Evolutionary conservation across 2,329 filamentous ascomycete genomes (phyloP).

Genomic region (Pseudocercospora macadamiae): DNA sequence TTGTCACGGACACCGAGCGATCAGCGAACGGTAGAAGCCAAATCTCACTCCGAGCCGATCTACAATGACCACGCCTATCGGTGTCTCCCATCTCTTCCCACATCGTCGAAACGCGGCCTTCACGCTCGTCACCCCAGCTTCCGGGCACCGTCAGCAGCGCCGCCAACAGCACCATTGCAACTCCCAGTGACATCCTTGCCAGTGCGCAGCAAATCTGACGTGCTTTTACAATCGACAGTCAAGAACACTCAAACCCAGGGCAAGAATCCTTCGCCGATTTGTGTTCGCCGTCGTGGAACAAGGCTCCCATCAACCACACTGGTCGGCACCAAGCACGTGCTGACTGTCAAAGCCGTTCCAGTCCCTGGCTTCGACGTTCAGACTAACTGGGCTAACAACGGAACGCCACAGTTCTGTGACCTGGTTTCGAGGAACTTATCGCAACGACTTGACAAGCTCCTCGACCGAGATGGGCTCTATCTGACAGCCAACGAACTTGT

Average conservation of each 20-base stretch:
- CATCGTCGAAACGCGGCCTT: not conserved
- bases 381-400: conserved; percentile 20
- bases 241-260: no score
- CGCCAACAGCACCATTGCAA: not conserved
- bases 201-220: not conserved
- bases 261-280: not conserved
- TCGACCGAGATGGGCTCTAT: not conserved
- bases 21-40: not conserved
- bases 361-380: not conserved
- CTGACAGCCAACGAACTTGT: conserved; percentile 11
- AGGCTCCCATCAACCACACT: conserved; percentile 6
- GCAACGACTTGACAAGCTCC: conserved; percentile 1
- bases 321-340: conserved; percentile 4
- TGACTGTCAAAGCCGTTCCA: conserved; percentile 18
- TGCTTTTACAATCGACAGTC: not conserved
- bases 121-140: not conserved
- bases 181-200: not conserved
- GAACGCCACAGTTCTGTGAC: conserved; percentile 21
- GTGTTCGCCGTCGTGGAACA: not conserved
- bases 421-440: conserved; percentile 14
- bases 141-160: not conserved
- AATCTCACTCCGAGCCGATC: not conserved
- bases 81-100: not conserved
- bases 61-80: not conserved
- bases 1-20: not conserved